Percentiles rank a stretch among this genome's conserved stretches.
Evolutionary conservation across 202 grass and related monocot species (phyloP).

Genomic region (Saccharum hybrid): DNA sequence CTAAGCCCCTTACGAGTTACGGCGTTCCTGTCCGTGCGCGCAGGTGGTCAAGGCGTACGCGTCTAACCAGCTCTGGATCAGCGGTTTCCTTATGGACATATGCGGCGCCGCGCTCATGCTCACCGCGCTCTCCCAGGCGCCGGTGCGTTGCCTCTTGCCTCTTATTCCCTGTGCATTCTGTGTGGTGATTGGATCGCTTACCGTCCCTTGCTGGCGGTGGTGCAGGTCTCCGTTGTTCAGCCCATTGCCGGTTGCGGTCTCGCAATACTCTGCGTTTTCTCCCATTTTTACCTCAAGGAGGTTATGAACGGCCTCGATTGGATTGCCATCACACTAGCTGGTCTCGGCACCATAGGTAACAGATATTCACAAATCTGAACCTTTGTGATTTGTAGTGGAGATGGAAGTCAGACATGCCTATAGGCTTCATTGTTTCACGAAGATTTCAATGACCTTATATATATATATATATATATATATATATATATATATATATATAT

Average conservation of each 20-base stretch:
- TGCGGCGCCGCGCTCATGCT: constrained; percentile 86
- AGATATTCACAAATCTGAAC: neutral
- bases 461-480: too few relatives aligned
- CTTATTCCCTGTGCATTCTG: neutral
- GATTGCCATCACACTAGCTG: constrained; percentile 86
- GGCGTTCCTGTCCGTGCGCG: constrained; percentile 17
- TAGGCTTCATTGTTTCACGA: neutral
- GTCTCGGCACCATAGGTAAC: constrained; percentile 92
- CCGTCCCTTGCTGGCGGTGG: neutral
- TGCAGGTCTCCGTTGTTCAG: constrained; percentile 96
- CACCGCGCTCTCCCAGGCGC: constrained; percentile 85
- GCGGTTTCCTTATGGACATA: constrained; percentile 90
- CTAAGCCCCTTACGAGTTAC: neutral
- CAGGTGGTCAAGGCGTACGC: constrained; percentile 89
- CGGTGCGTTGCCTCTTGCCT: constrained; percentile 42
- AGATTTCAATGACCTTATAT: too few relatives aligned
- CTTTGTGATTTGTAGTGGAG: neutral
- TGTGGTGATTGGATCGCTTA: neutral
- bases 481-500: too few relatives aligned
- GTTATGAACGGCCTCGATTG: constrained; percentile 95
- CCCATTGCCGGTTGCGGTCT: constrained; percentile 93
- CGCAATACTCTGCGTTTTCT: constrained; percentile 94
- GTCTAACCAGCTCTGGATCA: constrained; percentile 86
- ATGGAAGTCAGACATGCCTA: neutral
- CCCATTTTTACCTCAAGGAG: constrained; percentile 97